Evolutionary conservation across 2,329 filamentous ascomycete species (phyloP).

Genomic region (Colletotrichum falcatum): DNA sequence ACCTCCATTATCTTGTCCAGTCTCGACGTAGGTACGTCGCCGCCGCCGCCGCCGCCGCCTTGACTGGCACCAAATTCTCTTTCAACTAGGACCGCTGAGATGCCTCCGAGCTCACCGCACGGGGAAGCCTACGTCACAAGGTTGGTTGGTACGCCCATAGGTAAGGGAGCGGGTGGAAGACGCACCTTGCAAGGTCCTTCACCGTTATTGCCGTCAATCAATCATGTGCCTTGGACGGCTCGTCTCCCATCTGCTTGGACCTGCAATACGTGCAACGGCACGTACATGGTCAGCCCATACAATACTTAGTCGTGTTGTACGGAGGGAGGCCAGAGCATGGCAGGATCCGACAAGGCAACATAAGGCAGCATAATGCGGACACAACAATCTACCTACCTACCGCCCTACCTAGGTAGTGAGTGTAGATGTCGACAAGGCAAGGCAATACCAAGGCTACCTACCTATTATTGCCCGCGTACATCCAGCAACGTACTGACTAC

Average conservation of each 20-base stretch:
- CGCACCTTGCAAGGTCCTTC: neutral
- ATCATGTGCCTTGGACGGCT: neutral
- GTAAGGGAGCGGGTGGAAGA: neutral
- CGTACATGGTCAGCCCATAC: slow-evolving; percentile 14
- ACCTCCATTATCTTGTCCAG: slow-evolving; percentile 2
- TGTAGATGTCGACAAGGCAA: neutral
- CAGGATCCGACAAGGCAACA: slow-evolving; percentile 20
- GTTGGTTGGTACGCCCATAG: neutral
- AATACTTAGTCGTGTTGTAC: slow-evolving; percentile 20
- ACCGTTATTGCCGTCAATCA: neutral
- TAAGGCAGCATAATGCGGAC: slow-evolving; percentile 17
- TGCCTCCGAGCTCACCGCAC: slow-evolving; percentile 1
- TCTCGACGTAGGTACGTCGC: neutral
- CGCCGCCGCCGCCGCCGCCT: neutral
- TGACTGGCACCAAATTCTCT: neutral
- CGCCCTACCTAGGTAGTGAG: no score
- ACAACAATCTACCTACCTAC: no score
- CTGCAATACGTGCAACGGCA: neutral
- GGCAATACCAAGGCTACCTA: slow-evolving; percentile 17
- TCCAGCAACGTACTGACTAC: neutral
- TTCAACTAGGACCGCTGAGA: neutral
- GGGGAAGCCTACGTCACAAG: slow-evolving; percentile 7
- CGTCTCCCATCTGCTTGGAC: neutral
- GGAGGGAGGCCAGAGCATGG: slow-evolving; percentile 19
- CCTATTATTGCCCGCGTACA: slow-evolving; percentile 25